Base-by-base conservation (phyloP, 768 basidiomycete species). In the Boletus reticulatus region DNA sequence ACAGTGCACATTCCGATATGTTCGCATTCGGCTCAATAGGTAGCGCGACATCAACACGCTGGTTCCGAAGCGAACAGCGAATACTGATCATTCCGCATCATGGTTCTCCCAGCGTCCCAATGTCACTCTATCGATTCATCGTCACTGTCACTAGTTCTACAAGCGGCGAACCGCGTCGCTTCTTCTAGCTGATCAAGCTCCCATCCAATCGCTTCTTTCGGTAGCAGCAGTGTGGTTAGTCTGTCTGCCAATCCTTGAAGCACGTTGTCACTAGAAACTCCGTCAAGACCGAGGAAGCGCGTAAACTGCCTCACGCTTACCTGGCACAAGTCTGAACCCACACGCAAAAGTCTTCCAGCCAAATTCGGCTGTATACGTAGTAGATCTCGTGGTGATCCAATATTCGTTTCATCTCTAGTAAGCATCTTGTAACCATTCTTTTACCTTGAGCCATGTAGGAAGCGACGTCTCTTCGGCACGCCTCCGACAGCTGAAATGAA, bases 291-390 rank as follows among this genome's bases (percentile, higher is more conserved):
- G 48, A 31, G 36, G 32, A 48, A 22, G 44, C 49, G 27, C 48
- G 17, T 24, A 14, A 46, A 43, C 16, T 24, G n/a, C 43, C 19
- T 16, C 22, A 55, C 37, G n/a, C 83, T 57, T 62, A 92, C 91
- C 78, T 83, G n/a, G 87, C 84, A 61, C 76, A 77, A 10, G 80
- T 75, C 62, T 90, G 86, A 36, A 81, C 75, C 92, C 92, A 93
- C n/a, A 85, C 80, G 61, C 87, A 89, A 62, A 89, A 87, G 65
- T 93, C 92, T 59, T 92, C 87, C 43, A 92, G 61, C 92, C 92
- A 94, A 34, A 92, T 81, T 68, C 90, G 91, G 70, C 82, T 86
- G 69, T 92, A 94, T n/a, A 92, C 77, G 68, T 92, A 92, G 71
- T 94, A 94, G 11, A 89, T 85, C 59, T 91, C 90, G 60, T 92